Percentiles rank a stretch among this genome's conserved stretches.
phyloP scores from a whole-genome alignment of 495 filamentous ascomycete genomes.

The Podospora anserina region DNA sequence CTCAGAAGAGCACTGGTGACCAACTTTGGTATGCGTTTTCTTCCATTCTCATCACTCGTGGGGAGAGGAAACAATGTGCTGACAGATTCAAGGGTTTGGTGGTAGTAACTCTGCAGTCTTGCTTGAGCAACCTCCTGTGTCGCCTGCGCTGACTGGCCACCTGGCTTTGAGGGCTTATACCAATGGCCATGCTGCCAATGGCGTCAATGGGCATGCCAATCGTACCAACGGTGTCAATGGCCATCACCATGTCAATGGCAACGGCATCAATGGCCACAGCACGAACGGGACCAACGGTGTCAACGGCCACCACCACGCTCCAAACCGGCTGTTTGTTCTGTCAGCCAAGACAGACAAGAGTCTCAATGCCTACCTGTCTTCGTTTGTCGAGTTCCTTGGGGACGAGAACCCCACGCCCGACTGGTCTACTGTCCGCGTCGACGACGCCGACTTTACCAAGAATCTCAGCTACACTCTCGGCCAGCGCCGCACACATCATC shows the following conservation, averaged over 20 bases:
- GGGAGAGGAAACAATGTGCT: not conserved
- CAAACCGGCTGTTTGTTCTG: not conserved
- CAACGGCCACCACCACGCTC: not conserved
- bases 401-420: not conserved
- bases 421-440: not conserved
- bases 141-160: not conserved
- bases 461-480: slow-evolving; percentile 35
- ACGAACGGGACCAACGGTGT: not conserved
- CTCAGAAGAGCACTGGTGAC: not conserved
- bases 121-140: not conserved
- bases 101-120: slow-evolving; percentile 1
- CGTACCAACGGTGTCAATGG: not conserved
- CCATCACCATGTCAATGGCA: not conserved
- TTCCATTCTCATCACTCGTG: not conserved
- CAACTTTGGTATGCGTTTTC: not conserved
- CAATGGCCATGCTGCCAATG: not conserved
- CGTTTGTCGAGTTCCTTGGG: not conserved
- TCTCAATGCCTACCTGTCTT: not conserved
- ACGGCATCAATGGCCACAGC: not conserved
- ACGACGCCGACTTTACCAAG: not conserved
- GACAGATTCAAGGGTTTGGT: not conserved
- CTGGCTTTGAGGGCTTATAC: not conserved
- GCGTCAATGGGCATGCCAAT: not conserved
- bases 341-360: slow-evolving; percentile 6
- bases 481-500: slow-evolving; percentile 25